These are phyloP conservation scores for Buddleja alternifolia DNA, from an alignment of 257 asterid species.

Conservation along the genomic window DNA sequence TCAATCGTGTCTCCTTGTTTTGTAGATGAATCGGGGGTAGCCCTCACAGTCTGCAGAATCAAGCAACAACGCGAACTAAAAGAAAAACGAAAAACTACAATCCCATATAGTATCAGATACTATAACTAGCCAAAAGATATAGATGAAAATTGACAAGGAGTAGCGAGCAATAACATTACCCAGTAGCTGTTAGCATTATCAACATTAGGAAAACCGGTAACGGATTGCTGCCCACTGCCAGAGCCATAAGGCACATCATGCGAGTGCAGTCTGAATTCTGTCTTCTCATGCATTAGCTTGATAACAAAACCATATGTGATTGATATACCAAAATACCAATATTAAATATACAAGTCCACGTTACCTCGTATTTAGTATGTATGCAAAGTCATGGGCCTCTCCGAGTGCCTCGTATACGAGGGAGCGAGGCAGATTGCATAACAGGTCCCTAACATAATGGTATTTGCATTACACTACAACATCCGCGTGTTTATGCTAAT, in stretches of 20 bases:
- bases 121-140: neutral
- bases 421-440: too few relatives aligned
- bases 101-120: neutral
- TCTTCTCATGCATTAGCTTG: constrained; percentile 90
- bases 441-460: too few relatives aligned
- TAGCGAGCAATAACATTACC: constrained; percentile 48
- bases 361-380: too few relatives aligned
- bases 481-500: too few relatives aligned
- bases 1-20: constrained; percentile 80
- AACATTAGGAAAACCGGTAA: constrained; percentile 78
- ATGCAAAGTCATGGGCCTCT: too few relatives aligned
- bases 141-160: neutral
- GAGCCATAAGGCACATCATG: constrained; percentile 97
- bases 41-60: constrained; percentile 59
- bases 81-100: neutral
- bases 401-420: too few relatives aligned
- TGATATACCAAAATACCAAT: too few relatives aligned
- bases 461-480: too few relatives aligned
- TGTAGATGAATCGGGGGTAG: constrained; percentile 55
- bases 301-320: constrained; percentile 74
- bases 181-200: constrained; percentile 95
- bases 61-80: constrained; percentile 23
- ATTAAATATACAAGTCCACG: too few relatives aligned
- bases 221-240: constrained; percentile 95
- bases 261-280: constrained; percentile 79